Conservation (phyloP, 163 green algal species). For the Chlorella variabilis region DNA sequence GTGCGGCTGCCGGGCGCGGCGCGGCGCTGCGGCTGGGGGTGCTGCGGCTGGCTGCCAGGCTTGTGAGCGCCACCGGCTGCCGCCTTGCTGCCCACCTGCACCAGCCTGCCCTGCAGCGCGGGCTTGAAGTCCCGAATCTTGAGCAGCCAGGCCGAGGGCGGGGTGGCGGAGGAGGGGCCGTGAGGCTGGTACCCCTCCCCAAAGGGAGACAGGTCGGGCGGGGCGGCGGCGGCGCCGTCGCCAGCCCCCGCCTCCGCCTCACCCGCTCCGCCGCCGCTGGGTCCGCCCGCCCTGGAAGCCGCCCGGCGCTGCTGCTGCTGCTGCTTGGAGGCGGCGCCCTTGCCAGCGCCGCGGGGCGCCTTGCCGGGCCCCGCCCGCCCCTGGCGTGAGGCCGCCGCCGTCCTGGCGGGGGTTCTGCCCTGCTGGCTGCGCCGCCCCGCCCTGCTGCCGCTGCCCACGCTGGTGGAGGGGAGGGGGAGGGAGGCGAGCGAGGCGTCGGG, state of each 20-base stretch:
- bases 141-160: conserved; percentile 6
- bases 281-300: no score
- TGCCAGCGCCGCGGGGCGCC: no score
- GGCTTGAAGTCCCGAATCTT: conserved; percentile 12
- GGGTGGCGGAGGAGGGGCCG: conserved; percentile 12
- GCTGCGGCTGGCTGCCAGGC: not conserved
- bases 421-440: conserved; percentile 1
- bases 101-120: not conserved
- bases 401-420: not conserved
- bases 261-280: not conserved
- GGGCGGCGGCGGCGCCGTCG: not conserved
- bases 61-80: no score
- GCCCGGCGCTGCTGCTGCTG: not conserved
- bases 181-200: conserved; percentile 13
- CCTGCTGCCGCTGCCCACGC: not conserved
- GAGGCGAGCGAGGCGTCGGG: no score
- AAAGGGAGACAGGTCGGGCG: not conserved
- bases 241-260: no score
- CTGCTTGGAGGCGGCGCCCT: not conserved
- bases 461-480: no score
- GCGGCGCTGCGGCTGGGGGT: not conserved
- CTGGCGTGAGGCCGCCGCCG: not conserved
- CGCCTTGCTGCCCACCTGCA: not conserved
- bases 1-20: no score
- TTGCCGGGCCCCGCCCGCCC: not conserved